phyloP scores from a whole-genome alignment of 192 early-diverging fungal genomes.

The Lobosporangium transversale region DNA sequence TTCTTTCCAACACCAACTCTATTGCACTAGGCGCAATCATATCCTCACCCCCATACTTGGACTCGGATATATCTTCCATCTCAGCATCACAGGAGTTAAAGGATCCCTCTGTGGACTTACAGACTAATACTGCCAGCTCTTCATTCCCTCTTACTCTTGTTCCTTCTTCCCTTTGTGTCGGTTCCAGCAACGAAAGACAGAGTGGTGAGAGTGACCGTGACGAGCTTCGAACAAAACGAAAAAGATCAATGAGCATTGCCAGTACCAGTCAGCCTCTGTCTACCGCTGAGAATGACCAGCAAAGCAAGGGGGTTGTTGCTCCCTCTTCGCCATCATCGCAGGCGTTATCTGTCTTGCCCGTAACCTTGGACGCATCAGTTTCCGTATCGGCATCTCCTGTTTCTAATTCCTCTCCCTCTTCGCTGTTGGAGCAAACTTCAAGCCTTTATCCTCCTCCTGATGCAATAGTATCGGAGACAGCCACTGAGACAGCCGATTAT shows the following conservation, averaged over 20 bases:
- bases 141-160: conserved; percentile 4
- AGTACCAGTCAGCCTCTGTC: conserved; percentile 2
- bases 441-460: too few relatives aligned
- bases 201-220: conserved; percentile 11
- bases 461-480: neutral
- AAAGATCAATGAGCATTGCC: conserved; percentile 21
- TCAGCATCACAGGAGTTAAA: neutral
- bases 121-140: conserved; percentile 20
- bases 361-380: neutral
- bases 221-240: conserved; percentile 24
- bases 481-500: too few relatives aligned
- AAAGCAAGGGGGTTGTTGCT: neutral
- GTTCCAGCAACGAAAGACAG: conserved; percentile 13
- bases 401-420: neutral
- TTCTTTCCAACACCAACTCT: neutral
- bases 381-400: neutral
- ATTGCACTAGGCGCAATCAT: neutral
- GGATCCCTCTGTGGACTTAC: neutral
- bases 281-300: neutral
- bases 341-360: too few relatives aligned
- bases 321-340: conserved; percentile 2
- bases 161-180: neutral
- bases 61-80: neutral
- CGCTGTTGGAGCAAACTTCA: neutral
- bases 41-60: conserved; percentile 11